phyloP scores from a whole-genome alignment of 768 basidiomycete genomes.

The Hirschioporus abietinus region DNA sequence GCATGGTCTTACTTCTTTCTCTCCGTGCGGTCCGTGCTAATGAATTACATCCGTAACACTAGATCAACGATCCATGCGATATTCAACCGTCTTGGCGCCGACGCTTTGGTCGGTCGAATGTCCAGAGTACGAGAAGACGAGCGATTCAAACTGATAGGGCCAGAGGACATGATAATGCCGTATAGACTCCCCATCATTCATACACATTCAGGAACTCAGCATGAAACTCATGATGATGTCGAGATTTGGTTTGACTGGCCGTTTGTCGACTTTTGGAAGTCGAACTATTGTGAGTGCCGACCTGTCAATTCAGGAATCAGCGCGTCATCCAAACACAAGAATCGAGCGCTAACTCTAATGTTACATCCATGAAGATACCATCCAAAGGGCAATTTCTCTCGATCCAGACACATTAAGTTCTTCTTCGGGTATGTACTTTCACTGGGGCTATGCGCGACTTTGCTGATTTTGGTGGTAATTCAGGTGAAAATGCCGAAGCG shows the following conservation, averaged over 20 bases:
- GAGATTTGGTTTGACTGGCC: slow-evolving; percentile 99
- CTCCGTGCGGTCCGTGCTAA: not conserved
- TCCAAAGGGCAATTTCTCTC: slow-evolving; percentile 65
- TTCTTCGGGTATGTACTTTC: slow-evolving; percentile 44
- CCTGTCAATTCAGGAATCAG: not conserved
- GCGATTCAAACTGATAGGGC: slow-evolving; percentile 84
- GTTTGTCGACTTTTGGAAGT: slow-evolving; percentile 98
- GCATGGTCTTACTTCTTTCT: slow-evolving; percentile 17
- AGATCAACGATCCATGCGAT: slow-evolving; percentile 88
- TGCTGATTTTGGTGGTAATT: not conserved
- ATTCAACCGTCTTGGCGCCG: slow-evolving; percentile 83
- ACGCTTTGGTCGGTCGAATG: slow-evolving; percentile 84
- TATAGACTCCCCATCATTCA: slow-evolving; percentile 32
- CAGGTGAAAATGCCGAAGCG: slow-evolving; percentile 69
- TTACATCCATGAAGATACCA: slow-evolving; percentile 45
- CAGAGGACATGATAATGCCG: slow-evolving; percentile 70
- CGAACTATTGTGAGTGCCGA: slow-evolving; percentile 77
- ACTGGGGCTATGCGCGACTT: not conserved
- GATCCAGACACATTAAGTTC: slow-evolving; percentile 65
- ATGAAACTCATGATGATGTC: slow-evolving; percentile 46
- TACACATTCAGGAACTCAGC: slow-evolving; percentile 32
- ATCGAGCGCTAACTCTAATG: not conserved
- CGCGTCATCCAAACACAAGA: not conserved
- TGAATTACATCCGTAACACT: slow-evolving; percentile 8
- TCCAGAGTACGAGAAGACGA: slow-evolving; percentile 86